A percentile compares a stretch with the other conserved stretches of the same genome.
Conservation (phyloP, 805 yeast species). For the baker's yeast (Saccharomyces cerevisiae) region DNA sequence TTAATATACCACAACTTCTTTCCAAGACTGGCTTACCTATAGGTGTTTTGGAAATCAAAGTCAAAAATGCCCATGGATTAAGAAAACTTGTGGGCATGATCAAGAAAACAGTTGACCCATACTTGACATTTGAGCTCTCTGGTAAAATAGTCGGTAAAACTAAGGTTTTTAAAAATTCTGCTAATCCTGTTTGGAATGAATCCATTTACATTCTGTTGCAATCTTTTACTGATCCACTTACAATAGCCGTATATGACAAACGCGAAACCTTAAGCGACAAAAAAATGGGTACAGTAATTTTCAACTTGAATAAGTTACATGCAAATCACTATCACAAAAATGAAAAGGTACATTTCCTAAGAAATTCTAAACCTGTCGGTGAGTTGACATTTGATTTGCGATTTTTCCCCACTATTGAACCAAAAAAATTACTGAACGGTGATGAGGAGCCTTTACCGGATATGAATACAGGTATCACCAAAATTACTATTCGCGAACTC, state of each 20-base stretch:
- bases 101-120: constrained; percentile 83
- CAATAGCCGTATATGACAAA: constrained; percentile 61
- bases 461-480: constrained; percentile 83
- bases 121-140: constrained; percentile 58
- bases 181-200: constrained; percentile 78
- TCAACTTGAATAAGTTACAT: constrained; percentile 58
- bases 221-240: constrained; percentile 72
- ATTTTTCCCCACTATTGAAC: constrained; percentile 60
- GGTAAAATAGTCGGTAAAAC: constrained; percentile 56
- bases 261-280: constrained; percentile 68
- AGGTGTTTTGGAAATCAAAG: constrained; percentile 69
- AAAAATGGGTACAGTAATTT: constrained; percentile 62
- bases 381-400: constrained; percentile 57
- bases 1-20: constrained; percentile 80
- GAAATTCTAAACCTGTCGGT: constrained; percentile 81
- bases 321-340: constrained; percentile 42
- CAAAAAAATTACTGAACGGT: constrained; percentile 62
- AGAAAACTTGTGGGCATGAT: constrained; percentile 53
- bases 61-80: constrained; percentile 56
- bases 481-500: constrained; percentile 38
- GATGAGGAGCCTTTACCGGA: constrained; percentile 80
- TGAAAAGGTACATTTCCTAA: constrained; percentile 47
- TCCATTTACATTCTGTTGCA: constrained; percentile 57
- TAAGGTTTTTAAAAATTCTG: constrained; percentile 51
- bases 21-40: constrained; percentile 80